A percentile compares a stretch with the other conserved stretches of the same genome.
Evolutionary conservation across 2,329 filamentous ascomycete species (phyloP).

Genomic region (Neofusicoccum ribis): DNA sequence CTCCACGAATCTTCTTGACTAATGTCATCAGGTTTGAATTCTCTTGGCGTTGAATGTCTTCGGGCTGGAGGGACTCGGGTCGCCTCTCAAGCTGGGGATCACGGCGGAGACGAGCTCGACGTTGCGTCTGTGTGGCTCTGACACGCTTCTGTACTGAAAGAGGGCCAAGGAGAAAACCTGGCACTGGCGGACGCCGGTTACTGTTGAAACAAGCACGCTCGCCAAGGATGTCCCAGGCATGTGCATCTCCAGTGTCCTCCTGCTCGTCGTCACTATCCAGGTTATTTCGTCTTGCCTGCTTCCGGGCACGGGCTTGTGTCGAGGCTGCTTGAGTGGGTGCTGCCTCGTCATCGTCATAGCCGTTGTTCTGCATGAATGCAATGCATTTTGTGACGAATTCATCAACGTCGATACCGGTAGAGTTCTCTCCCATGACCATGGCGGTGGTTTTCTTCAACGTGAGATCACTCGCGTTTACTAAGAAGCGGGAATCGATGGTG

Average conservation of each 20-base stretch:
- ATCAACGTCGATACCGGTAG: conserved; percentile 80
- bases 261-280: conserved; percentile 63
- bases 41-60: conserved; percentile 74
- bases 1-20: conserved; percentile 71
- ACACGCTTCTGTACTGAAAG: conserved; percentile 84
- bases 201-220: conserved; percentile 72
- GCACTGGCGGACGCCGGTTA: conserved; percentile 72
- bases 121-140: conserved; percentile 67
- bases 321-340: conserved; percentile 48
- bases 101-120: conserved; percentile 64
- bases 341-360: conserved; percentile 49
- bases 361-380: conserved; percentile 73
- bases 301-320: conserved; percentile 54
- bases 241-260: conserved; percentile 68
- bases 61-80: conserved; percentile 49
- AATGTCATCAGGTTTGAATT: conserved; percentile 77
- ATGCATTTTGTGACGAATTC: conserved; percentile 91
- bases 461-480: conserved; percentile 78
- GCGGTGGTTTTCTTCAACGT: conserved; percentile 76
- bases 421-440: conserved; percentile 70
- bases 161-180: conserved; percentile 84
- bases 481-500: conserved; percentile 81
- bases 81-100: conserved; percentile 16
- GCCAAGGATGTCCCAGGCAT: conserved; percentile 86
- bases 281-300: conserved; percentile 42